These are phyloP conservation scores for Diaporthe destruens DNA, from an alignment of 2,329 filamentous ascomycete genomes.

Conservation along the genomic window DNA sequence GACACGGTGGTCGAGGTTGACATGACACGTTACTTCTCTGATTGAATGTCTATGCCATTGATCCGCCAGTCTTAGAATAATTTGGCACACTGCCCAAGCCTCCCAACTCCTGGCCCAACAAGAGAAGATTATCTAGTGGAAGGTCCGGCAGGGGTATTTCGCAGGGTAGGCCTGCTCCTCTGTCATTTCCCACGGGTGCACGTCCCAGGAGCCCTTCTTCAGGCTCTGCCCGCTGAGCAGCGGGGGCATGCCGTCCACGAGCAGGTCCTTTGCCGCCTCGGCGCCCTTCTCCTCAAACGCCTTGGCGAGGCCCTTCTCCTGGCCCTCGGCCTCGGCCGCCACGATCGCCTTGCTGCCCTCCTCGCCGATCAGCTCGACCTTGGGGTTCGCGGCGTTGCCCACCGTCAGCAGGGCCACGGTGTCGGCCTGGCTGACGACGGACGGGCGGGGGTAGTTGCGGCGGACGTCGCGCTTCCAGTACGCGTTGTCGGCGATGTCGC, in stretches of 20 bases:
- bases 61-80: not conserved
- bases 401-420: conserved; percentile 87
- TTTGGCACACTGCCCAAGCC: not conserved
- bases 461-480: conserved; percentile 97
- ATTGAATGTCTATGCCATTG: conserved; percentile 37
- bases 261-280: conserved; percentile 68
- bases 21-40: not conserved
- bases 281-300: conserved; percentile 76
- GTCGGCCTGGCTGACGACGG: conserved; percentile 85
- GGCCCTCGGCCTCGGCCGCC: conserved; percentile 79
- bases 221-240: conserved; percentile 78
- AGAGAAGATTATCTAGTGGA: conserved; percentile 60
- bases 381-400: conserved; percentile 84
- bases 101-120: conserved; percentile 21
- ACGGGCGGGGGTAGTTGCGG: conserved; percentile 83
- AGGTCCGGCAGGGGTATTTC: conserved; percentile 73
- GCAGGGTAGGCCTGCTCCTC: conserved; percentile 78
- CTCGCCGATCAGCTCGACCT: conserved; percentile 82
- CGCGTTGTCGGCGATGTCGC: conserved; percentile 89
- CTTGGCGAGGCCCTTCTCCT: conserved; percentile 77
- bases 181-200: conserved; percentile 76
- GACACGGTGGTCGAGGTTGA: not conserved
- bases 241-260: conserved; percentile 86
- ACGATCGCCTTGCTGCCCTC: conserved; percentile 74
- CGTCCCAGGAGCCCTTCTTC: conserved; percentile 67